Base-by-base conservation (phyloP, 1,139 yeast species). In the Candida frijolesensis region DNA sequence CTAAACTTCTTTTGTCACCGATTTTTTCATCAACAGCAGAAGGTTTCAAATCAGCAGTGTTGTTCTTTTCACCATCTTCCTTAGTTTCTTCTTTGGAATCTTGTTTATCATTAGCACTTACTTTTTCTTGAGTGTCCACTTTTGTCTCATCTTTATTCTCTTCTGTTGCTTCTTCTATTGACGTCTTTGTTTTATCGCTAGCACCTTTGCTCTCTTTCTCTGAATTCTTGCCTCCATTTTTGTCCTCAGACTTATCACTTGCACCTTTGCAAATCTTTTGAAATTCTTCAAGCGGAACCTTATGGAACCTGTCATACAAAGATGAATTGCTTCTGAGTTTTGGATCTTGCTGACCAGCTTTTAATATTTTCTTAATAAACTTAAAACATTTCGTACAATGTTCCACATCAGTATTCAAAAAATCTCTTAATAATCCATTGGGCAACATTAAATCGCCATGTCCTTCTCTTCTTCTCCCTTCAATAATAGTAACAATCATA, bases 381-480 rank as follows among this genome's bases (percentile, higher is more conserved):
- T 57, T 54, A 55, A 71, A 74, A 60, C 80, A 76, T 22, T 60
- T 56, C 53, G 59, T 64, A 49, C 76, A 70, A 18, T 54, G 54
- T 1, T 54, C 49, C 1, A 61, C 33, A 16, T 64, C 61, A 3
- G 62, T 64, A 2, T 51, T 54, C 44, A 73, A 50, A 12, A 58
- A 53, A 2, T 50, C 46, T 12, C 46, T 41, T 27, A 73, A 52
- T 49, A 63, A 70, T 10, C 51, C 52, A 8, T 51, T 46, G 0
- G 78, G 79, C 37, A 71, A 47, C 3, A 51, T 46, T n/a, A 65
- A 50, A n/a, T 56, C 56, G 45, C 43, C 43, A 4, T 49, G 45
- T 33, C 67, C 66, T 42, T 62, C 41, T 11, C 10, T 63, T 19
- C 49, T 50, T 43, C 61, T 62, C 2, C 73, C 76, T 53, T 75